Evolutionary conservation across 805 yeast genomes (phyloP).

Genomic region (Osmozyma mogii): DNA sequence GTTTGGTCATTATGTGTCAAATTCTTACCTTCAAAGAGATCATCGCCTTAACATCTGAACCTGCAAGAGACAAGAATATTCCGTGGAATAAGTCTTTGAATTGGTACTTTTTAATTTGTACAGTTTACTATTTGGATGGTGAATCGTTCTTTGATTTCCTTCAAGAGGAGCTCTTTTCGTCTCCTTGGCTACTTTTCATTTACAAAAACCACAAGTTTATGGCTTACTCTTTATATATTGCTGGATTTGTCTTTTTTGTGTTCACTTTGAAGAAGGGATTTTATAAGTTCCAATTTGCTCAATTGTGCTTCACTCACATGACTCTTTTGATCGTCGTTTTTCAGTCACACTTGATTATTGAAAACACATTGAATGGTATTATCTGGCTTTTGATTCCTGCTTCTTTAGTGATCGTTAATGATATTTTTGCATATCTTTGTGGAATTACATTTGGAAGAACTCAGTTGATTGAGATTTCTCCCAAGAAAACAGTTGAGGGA

Average conservation of each 20-base stretch:
- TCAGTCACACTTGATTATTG: slow-evolving; percentile 90
- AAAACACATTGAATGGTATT: slow-evolving; percentile 81
- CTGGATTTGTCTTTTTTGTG: slow-evolving; percentile 87
- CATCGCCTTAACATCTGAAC: slow-evolving; percentile 75
- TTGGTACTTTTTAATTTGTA: slow-evolving; percentile 88
- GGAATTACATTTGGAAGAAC: slow-evolving; percentile 95
- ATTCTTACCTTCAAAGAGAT: slow-evolving; percentile 85
- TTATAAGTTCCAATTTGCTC: slow-evolving; percentile 88
- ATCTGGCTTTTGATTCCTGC: slow-evolving; percentile 94
- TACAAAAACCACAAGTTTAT: slow-evolving; percentile 77
- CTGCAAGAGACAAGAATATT: slow-evolving; percentile 74
- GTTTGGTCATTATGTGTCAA: slow-evolving; percentile 66
- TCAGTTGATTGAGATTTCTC: slow-evolving; percentile 86
- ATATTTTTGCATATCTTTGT: slow-evolving; percentile 92
- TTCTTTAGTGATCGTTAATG: slow-evolving; percentile 86
- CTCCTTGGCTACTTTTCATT: slow-evolving; percentile 46
- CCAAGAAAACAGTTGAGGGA: slow-evolving; percentile 96
- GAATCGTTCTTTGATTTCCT: slow-evolving; percentile 69
- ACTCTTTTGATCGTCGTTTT: slow-evolving; percentile 80
- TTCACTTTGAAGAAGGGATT: slow-evolving; percentile 82
- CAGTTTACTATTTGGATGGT: slow-evolving; percentile 85
- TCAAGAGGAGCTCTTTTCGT: slow-evolving; percentile 42
- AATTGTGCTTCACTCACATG: slow-evolving; percentile 91
- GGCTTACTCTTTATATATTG: slow-evolving; percentile 73
- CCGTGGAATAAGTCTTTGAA: slow-evolving; percentile 78